A percentile compares a stretch with the other conserved stretches of the same genome.
Evolutionary conservation across 495 filamentous ascomycete genomes (phyloP).

Genomic region (Friedmanniomyces simplex): DNA sequence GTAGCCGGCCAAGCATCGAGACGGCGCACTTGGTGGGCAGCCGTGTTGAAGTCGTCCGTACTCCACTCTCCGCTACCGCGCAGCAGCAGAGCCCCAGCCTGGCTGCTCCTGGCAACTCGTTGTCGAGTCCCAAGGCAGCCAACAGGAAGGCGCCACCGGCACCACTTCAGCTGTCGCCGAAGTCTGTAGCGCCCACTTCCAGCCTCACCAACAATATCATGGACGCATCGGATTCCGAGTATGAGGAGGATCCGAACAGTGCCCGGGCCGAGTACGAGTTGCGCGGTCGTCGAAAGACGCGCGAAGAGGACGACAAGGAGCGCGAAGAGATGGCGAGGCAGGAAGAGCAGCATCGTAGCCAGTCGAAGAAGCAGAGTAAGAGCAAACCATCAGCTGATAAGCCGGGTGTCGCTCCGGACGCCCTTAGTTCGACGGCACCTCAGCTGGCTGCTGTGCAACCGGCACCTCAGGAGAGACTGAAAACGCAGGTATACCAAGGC

Average conservation of each 20-base stretch:
- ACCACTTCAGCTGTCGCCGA: constrained; percentile 59
- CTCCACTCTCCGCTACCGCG: neutral
- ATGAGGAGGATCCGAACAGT: constrained; percentile 59
- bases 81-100: neutral
- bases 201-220: constrained; percentile 7
- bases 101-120: constrained; percentile 15
- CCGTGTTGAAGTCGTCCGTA: neutral
- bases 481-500: neutral
- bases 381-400: constrained; percentile 9
- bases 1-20: neutral
- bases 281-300: constrained; percentile 72
- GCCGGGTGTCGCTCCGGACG: neutral
- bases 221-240: constrained; percentile 64
- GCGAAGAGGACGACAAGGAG: constrained; percentile 77
- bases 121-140: constrained; percentile 20
- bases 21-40: neutral
- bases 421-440: neutral
- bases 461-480: neutral
- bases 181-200: neutral
- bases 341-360: constrained; percentile 54
- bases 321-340: constrained; percentile 54
- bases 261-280: constrained; percentile 15
- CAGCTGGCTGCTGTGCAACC: constrained; percentile 9
- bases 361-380: constrained; percentile 52
- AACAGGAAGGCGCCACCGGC: constrained; percentile 69